Evolutionary conservation across 805 yeast genomes (phyloP), one percentile per base, ranked within the genome.

Genomic region (Starmerella asiatica): DNA sequence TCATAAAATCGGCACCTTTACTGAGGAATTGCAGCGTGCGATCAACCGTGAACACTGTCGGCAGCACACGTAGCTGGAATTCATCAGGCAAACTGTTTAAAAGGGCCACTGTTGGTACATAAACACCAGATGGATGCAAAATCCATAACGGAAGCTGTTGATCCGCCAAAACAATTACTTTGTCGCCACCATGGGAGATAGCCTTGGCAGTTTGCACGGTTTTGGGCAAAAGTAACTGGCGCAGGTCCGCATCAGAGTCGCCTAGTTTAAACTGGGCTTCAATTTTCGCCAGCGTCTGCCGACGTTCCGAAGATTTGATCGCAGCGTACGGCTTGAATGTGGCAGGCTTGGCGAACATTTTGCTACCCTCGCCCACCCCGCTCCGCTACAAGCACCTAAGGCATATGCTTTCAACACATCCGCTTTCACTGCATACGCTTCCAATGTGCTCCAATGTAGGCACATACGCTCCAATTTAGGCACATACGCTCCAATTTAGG

Each of bases 261-360:
- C 27, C 42, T 3, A 45, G 32, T 2, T 36, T 40, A 48, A 67
- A 75, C 21, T 50, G 55, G 18, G 57, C 49, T 46, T 73, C 63
- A 23, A 78, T 63, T 4, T 55, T 50, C 4, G 56, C 49, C 9
- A 74, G 56, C 20, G 77, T 56, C 46, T 68, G 68, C 47, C 81
- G 70, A 30, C 91, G 64, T 48, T 84, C 96, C 0, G 94, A 79
- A 12, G 82, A 72, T 58, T 84, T 85, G 43, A 91, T 65, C 50
- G 83, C 82, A 17, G 93, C 71, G 37, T 75, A 64, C 3, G 93
- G 76, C 60, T 85, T 86, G 42, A 78, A 64, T 16, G 38, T 28
- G 12, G 54, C 54, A 21, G 50, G 52, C 36, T 52, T 53, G 12
- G 53, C 45, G 38, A 53, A 53, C 56, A 53, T 53, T n/a, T n/a